These are phyloP conservation scores for Stropharia rugosoannulata DNA, from an alignment of 768 basidiomycete species.

Conservation along the genomic window DNA sequence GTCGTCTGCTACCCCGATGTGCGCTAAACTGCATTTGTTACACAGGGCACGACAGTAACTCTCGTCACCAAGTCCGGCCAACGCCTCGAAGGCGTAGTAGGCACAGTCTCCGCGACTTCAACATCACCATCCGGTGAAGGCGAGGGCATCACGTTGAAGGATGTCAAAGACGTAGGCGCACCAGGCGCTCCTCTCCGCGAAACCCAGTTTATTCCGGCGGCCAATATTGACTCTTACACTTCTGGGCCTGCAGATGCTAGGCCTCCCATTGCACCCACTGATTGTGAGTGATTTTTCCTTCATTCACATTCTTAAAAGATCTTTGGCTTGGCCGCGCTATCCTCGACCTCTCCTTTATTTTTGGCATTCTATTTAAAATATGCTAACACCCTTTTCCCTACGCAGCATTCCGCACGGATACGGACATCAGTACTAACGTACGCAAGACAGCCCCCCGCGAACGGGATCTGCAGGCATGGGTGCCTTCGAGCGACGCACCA, in stretches of 20 bases:
- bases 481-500: constrained; percentile 40
- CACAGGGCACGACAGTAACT: constrained; percentile 78
- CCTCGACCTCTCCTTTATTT: constrained; percentile 4
- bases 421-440: constrained; percentile 67
- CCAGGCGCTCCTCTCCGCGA: constrained; percentile 74
- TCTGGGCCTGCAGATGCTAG: constrained; percentile 75
- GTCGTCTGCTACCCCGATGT: neutral
- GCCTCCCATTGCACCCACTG: constrained; percentile 64
- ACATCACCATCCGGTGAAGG: constrained; percentile 58
- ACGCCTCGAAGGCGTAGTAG: constrained; percentile 74
- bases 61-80: constrained; percentile 66
- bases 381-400: constrained; percentile 4
- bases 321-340: neutral
- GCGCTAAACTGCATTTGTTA: constrained; percentile 2
- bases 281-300: constrained; percentile 48
- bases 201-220: constrained; percentile 62
- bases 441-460: constrained; percentile 43
- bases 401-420: constrained; percentile 78
- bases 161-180: constrained; percentile 70
- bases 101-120: constrained; percentile 10
- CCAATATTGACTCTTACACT: constrained; percentile 72
- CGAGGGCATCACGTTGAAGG: constrained; percentile 76
- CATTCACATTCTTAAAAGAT: neutral
- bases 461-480: constrained; percentile 84
- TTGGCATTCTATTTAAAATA: neutral